phyloP scores from a whole-genome alignment of 2,329 filamentous ascomycete species.

The Fusarium keratoplasticum region DNA sequence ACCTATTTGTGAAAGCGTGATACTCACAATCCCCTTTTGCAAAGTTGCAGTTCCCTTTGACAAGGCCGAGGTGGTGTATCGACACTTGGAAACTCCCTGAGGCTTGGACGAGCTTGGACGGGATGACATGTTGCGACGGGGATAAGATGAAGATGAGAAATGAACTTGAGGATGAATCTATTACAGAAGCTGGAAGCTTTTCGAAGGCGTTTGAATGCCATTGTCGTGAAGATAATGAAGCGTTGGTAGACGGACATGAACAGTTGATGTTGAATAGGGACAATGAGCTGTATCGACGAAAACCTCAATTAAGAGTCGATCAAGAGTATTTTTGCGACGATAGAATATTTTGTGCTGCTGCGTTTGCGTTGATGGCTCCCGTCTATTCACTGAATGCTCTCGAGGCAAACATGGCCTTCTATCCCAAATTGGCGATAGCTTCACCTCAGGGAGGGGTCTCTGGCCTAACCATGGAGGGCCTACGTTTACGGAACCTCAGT shows the following conservation, averaged over 20 bases:
- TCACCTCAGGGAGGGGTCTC: background rate
- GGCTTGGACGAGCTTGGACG: background rate
- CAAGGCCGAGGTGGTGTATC: background rate
- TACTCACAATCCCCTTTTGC: background rate
- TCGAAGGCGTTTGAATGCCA: background rate
- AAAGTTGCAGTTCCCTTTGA: background rate
- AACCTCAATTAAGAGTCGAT: background rate
- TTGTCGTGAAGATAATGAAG: background rate
- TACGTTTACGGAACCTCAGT: too few relatives aligned
- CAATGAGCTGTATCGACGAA: background rate
- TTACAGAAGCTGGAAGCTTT: background rate
- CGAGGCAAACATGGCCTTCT: background rate
- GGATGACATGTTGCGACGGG: background rate
- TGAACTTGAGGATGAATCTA: background rate
- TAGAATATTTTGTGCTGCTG: background rate
- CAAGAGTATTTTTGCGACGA: background rate
- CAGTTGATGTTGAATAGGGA: background rate
- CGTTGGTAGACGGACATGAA: background rate
- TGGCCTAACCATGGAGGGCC: background rate
- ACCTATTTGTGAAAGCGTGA: rapidly evolving
- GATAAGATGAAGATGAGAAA: background rate
- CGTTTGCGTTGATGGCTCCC: background rate
- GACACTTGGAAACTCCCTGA: background rate
- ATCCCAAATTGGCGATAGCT: background rate
- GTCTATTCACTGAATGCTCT: background rate